Percentiles rank a stretch among this genome's conserved stretches.
Conservation (phyloP, 495 filamentous ascomycete species). For the Daldinia grandis region DNA sequence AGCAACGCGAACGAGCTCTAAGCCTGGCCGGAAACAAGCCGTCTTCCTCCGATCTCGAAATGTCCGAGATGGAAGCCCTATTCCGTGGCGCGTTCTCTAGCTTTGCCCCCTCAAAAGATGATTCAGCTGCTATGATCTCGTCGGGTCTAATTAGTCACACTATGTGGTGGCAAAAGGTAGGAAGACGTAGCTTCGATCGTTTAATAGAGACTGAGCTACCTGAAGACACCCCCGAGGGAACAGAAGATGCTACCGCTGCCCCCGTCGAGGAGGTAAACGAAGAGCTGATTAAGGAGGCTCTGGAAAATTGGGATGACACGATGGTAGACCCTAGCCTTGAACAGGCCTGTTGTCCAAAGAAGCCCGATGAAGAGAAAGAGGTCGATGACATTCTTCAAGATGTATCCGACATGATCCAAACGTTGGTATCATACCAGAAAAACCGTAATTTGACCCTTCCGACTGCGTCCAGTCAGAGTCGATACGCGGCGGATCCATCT, state of each 20-base stretch:
- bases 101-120: conserved; percentile 86
- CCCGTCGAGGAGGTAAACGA: conserved; percentile 52
- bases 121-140: conserved; percentile 76
- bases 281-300: conserved; percentile 54
- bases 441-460: conserved; percentile 74
- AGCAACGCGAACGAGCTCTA: conserved; percentile 74
- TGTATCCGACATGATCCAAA: conserved; percentile 84
- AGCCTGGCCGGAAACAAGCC: conserved; percentile 71
- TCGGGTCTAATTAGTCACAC: conserved; percentile 69
- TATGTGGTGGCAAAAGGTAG: conserved; percentile 88
- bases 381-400: conserved; percentile 78
- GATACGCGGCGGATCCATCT: conserved; percentile 58
- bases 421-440: conserved; percentile 84
- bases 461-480: conserved; percentile 54
- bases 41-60: conserved; percentile 60
- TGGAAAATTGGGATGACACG: conserved; percentile 60
- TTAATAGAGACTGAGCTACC: conserved; percentile 51
- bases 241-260: conserved; percentile 47
- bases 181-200: conserved; percentile 64
- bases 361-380: conserved; percentile 65
- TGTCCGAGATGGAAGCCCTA: conserved; percentile 73
- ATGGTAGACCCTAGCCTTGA: conserved; percentile 61
- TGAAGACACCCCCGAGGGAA: conserved; percentile 51
- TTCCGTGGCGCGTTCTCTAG: conserved; percentile 86
- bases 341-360: conserved; percentile 57